phyloP scores from a whole-genome alignment of 1,139 yeast species.

The Scheffersomyces cryptocercus region DNA sequence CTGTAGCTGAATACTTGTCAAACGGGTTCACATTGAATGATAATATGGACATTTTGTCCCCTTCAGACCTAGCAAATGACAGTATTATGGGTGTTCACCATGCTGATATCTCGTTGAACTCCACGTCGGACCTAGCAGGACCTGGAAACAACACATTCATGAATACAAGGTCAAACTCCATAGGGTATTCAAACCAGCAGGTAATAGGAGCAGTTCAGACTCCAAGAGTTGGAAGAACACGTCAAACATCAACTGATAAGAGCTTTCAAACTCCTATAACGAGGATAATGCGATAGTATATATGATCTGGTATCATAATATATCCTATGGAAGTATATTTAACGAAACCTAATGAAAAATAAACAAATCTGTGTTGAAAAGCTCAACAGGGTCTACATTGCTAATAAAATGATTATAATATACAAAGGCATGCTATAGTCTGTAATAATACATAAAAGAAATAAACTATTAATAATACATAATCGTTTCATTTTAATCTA shows the following conservation, averaged over 20 bases:
- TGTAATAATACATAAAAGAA: background rate
- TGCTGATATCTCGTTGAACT: conserved; percentile 33
- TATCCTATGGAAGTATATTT: too few relatives aligned
- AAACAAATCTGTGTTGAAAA: too few relatives aligned
- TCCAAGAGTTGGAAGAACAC: conserved; percentile 38
- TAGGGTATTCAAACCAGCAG: conserved; percentile 8
- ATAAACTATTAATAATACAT: too few relatives aligned
- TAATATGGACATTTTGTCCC: conserved; percentile 14
- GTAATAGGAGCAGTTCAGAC: conserved; percentile 29
- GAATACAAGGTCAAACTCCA: conserved; percentile 20
- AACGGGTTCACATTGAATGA: conserved; percentile 31
- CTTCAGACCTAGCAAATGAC: conserved; percentile 28
- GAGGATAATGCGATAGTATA: conserved; percentile 31
- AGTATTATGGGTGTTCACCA: conserved; percentile 26
- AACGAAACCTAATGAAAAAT: too few relatives aligned
- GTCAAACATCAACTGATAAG: conserved; percentile 43
- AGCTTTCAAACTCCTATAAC: conserved; percentile 46
- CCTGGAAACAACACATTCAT: conserved; percentile 32
- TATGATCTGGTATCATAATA: too few relatives aligned
- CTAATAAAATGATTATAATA: too few relatives aligned
- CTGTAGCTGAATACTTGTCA: conserved; percentile 37
- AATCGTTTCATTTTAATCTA: too few relatives aligned
- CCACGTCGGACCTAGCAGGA: conserved; percentile 30
- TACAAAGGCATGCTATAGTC: background rate
- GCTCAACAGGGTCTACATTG: too few relatives aligned